Evolutionary conservation across 202 grass and related monocot species (phyloP), one percentile per base, ranked within the genome.

Genomic region (Setaria viridis): DNA sequence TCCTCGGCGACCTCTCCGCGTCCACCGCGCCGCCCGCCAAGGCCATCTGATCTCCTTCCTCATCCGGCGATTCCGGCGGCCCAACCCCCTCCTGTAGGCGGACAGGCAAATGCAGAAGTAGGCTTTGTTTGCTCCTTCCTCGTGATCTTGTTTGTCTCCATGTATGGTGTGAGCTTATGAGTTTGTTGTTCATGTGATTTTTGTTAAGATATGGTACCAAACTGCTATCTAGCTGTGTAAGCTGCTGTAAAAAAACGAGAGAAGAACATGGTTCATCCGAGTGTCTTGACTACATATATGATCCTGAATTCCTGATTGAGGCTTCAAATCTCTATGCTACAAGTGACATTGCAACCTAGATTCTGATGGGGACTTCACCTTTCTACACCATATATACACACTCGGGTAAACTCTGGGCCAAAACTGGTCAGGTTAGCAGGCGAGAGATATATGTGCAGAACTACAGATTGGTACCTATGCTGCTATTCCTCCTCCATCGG

Each of bases 21-120:
- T 85, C 84, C 35, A 43, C 82, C 53, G 80, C 87, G 5, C 5
- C 67, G 15, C 79, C 83, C 11, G 56, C 82, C 73, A 95, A 90
- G 85, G 66, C 80, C 87, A 80, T 77, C 69, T 92, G 84, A 87
- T 50, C 43, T 5, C 11, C 30, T 11, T 41, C 39, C 39, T 5
- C 41, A 3, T 48, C 25, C 43, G 19, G 2, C 11, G 19, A 12
- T 41, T 41, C 50, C 50, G 50, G 14, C 15, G 0, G 3, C 6
- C 39, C 0, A 35, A 5, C 13, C 4, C 17, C 63, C 32, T 59
- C 41, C 42, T 42, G 50, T 20, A 13, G 51, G 77, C 45, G 16
- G 17, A 9, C 46, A 46, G 19, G 78, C 78, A 54, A 54, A 68
- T 68, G 78, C 33, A n/a, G 67, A 9, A 71, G 51, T 82, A 59